Conservation (phyloP, 1,139 yeast species). For the Candida sp. region DNA sequence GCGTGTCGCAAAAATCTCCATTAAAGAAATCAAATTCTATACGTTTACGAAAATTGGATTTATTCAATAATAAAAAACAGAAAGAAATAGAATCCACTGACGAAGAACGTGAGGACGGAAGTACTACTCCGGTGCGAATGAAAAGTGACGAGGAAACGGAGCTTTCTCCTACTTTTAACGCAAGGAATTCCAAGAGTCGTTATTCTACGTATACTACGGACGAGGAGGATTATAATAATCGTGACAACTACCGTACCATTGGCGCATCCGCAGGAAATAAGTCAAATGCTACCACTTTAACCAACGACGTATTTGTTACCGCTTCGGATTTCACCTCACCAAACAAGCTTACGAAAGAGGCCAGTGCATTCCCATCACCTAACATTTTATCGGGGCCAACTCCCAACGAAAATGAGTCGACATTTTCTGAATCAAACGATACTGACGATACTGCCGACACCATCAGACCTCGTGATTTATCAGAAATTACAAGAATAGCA, state of each 20-base stretch:
- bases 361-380: background rate
- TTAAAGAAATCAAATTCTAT: slow-evolving; percentile 39
- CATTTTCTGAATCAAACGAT: slow-evolving; percentile 2
- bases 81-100: background rate
- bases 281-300: slow-evolving; percentile 14
- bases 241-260: slow-evolving; percentile 11
- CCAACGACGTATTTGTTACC: slow-evolving; percentile 37
- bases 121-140: slow-evolving; percentile 6
- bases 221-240: slow-evolving; percentile 10
- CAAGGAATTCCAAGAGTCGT: background rate
- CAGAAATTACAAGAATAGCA: slow-evolving; percentile 6
- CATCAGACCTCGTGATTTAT: slow-evolving; percentile 17
- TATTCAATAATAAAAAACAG: slow-evolving; percentile 20
- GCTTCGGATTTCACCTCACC: slow-evolving; percentile 28
- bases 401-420: background rate
- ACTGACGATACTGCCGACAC: slow-evolving; percentile 11
- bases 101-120: slow-evolving; percentile 9
- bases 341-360: slow-evolving; percentile 6
- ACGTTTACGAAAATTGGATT: slow-evolving; percentile 40
- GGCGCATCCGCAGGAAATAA: slow-evolving; percentile 12
- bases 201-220: slow-evolving; percentile 1
- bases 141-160: slow-evolving; percentile 2
- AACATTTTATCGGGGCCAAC: background rate
- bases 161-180: slow-evolving; percentile 14
- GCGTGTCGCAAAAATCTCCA: slow-evolving; percentile 38